Conservation (phyloP, 2,329 filamentous ascomycete genomes). For the Rhynchosporium agropyri region DNA sequence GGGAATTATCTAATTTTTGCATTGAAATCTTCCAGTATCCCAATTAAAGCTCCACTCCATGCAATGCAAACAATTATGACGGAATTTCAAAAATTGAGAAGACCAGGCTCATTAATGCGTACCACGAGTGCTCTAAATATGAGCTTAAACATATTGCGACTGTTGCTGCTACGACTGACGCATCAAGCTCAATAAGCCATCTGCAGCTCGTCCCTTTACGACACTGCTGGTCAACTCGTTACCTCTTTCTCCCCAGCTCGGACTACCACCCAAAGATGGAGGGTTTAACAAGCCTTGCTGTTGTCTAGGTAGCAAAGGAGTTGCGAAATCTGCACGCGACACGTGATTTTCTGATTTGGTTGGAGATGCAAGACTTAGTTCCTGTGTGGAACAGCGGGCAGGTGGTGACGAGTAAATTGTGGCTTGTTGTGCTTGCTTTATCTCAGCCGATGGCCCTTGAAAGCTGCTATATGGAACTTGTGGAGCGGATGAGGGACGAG, state of each 20-base stretch:
- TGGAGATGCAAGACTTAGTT: slow-evolving; percentile 3
- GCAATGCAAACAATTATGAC: slow-evolving; percentile 11
- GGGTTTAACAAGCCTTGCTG: slow-evolving; percentile 28
- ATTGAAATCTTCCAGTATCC: background rate
- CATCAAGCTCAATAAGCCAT: slow-evolving; percentile 18
- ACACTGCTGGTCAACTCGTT: slow-evolving; percentile 11
- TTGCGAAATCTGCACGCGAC: slow-evolving; percentile 18
- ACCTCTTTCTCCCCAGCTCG: slow-evolving; percentile 4
- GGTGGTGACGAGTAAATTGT: slow-evolving; percentile 25
- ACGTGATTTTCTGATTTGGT: slow-evolving; percentile 6
- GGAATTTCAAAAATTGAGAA: background rate
- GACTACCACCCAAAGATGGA: slow-evolving; percentile 11
- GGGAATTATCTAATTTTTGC: background rate
- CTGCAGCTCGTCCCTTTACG: slow-evolving; percentile 9
- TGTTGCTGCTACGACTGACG: background rate
- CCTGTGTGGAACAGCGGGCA: background rate
- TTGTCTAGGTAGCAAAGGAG: slow-evolving; percentile 28
- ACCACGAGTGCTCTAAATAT: background rate
- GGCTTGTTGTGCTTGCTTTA: slow-evolving; percentile 7
- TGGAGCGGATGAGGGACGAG: slow-evolving; percentile 10
- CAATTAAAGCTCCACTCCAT: slow-evolving; percentile 9
- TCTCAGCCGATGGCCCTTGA: slow-evolving; percentile 20
- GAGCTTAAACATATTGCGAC: background rate
- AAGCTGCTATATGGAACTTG: slow-evolving; percentile 17
- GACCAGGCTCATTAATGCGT: background rate